phyloP scores from a whole-genome alignment of 2,329 filamentous ascomycete genomes.

The Gliomastix tumulicola region DNA sequence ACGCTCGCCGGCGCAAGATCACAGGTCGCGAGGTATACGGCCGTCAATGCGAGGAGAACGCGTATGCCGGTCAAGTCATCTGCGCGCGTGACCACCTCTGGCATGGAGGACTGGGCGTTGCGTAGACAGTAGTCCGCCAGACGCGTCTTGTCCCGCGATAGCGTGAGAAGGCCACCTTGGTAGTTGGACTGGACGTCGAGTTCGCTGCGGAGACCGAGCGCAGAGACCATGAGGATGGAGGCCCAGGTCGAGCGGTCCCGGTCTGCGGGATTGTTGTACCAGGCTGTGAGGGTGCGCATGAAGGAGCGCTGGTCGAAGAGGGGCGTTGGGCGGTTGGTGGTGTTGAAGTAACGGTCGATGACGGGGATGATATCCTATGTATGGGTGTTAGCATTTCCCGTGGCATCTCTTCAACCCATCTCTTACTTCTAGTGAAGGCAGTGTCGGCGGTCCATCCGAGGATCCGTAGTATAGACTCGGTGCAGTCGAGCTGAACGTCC shows the following conservation, averaged over 20 bases:
- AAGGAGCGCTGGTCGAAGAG: constrained; percentile 27
- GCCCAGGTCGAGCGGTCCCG: constrained; percentile 22
- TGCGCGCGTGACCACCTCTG: constrained; percentile 27
- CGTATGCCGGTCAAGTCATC: constrained; percentile 29
- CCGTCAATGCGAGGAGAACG: constrained; percentile 27
- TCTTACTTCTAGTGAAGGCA: not conserved
- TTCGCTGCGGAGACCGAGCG: constrained; percentile 21
- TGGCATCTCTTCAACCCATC: not conserved
- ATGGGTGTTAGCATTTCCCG: constrained; percentile 1
- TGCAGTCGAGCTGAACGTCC: not conserved
- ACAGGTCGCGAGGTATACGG: constrained; percentile 26
- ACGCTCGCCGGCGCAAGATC: constrained; percentile 28
- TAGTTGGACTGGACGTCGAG: not conserved
- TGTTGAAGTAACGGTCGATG: constrained; percentile 26
- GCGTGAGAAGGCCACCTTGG: too few species aligned
- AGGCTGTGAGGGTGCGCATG: constrained; percentile 24
- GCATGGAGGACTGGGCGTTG: constrained; percentile 27
- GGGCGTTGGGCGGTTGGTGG: constrained; percentile 25
- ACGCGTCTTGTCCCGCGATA: constrained; percentile 11
- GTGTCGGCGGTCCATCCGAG: not conserved
- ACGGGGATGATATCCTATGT: constrained; percentile 22
- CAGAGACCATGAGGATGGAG: constrained; percentile 29
- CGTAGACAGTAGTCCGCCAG: constrained; percentile 21
- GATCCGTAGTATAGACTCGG: not conserved
- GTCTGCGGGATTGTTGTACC: constrained; percentile 17